phyloP scores from a whole-genome alignment of 805 yeast species.

The Kuraishia piskuri region DNA sequence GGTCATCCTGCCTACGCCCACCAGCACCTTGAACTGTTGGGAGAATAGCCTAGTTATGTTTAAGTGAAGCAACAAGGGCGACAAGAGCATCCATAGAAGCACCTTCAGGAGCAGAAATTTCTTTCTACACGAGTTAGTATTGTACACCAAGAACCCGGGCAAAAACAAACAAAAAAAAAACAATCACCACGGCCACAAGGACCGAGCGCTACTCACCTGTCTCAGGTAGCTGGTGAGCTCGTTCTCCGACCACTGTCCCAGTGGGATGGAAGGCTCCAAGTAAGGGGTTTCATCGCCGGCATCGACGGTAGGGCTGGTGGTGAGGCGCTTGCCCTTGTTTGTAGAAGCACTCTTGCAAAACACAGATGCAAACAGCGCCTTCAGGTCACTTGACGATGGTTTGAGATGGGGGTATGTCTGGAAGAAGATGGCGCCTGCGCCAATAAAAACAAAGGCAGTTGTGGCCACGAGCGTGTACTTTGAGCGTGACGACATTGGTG shows the following conservation, averaged over 20 bases:
- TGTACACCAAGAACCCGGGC: no score
- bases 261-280: slow-evolving; percentile 16
- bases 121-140: slow-evolving; percentile 28
- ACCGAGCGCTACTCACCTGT: slow-evolving; percentile 24
- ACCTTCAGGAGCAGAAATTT: slow-evolving; percentile 34
- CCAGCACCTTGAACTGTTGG: neutral
- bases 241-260: slow-evolving; percentile 24
- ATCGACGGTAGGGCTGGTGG: neutral
- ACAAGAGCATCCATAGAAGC: slow-evolving; percentile 37
- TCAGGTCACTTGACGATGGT: slow-evolving; percentile 18
- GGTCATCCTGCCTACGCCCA: neutral
- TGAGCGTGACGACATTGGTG: neutral
- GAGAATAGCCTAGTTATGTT: slow-evolving; percentile 15
- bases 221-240: slow-evolving; percentile 27
- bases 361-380: slow-evolving; percentile 5
- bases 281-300: slow-evolving; percentile 15
- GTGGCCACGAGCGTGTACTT: neutral
- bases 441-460: slow-evolving; percentile 33
- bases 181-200: no score
- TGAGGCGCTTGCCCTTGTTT: neutral
- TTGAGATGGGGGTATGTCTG: slow-evolving; percentile 42
- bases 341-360: neutral
- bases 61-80: slow-evolving; percentile 35
- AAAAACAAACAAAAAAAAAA: no score
- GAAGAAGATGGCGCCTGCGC: slow-evolving; percentile 31